Percentiles rank a stretch among this genome's conserved stretches.
Conservation (phyloP, 2,329 filamentous ascomycete species). For the Colletotrichum horii region DNA sequence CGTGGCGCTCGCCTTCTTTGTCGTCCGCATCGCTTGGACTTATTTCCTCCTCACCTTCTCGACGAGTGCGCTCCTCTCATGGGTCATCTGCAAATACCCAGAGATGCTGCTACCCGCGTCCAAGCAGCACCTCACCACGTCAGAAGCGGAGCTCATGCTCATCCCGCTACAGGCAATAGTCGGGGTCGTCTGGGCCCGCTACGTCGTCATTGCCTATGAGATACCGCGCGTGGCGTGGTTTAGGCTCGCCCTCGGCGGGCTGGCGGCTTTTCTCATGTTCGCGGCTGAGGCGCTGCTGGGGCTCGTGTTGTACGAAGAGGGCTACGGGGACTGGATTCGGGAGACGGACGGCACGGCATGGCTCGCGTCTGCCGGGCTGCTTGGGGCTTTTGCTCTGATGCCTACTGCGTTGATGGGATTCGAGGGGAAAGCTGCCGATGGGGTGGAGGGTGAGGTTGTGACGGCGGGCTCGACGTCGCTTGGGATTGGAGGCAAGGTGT, state of each 20-base stretch:
- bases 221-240: conserved; percentile 16
- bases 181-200: not conserved
- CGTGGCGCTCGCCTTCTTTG: conserved; percentile 38
- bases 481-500: not conserved
- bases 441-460: not conserved
- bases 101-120: not conserved
- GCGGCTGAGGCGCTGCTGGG: not conserved
- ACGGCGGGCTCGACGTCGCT: not conserved
- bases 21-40: conserved; percentile 33
- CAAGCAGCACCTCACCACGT: not conserved
- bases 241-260: conserved; percentile 7
- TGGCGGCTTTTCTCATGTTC: not conserved
- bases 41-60: conserved; percentile 34
- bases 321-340: not conserved
- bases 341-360: not conserved
- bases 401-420: conserved; percentile 3
- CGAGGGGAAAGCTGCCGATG: not conserved
- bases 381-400: not conserved
- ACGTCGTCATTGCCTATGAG: conserved; percentile 2
- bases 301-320: not conserved
- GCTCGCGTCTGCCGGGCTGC: not conserved
- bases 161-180: not conserved
- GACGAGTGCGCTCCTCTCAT: conserved; percentile 23
- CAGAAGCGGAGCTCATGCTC: not conserved
- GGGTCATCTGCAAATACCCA: not conserved